Conservation (phyloP, 2,329 filamentous ascomycete genomes). For the Colletotrichum sojae region DNA sequence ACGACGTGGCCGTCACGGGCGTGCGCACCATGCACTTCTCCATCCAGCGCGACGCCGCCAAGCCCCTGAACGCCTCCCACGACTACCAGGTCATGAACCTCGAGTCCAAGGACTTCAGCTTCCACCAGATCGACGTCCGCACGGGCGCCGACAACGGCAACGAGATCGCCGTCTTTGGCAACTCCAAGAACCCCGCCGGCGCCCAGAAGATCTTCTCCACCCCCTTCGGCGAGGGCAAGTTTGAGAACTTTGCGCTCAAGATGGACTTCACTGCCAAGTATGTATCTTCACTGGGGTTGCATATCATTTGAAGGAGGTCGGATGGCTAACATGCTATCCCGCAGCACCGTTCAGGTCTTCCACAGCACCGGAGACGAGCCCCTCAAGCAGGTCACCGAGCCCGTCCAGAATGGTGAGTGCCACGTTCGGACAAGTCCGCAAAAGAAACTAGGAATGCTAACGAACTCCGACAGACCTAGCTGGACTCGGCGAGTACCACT, state of each 20-base stretch:
- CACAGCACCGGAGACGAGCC: conserved; percentile 56
- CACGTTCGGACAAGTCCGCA: background rate
- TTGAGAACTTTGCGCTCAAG: conserved; percentile 40
- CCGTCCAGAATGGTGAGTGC: conserved; percentile 52
- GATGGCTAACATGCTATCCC: background rate
- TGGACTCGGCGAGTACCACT: conserved; percentile 61
- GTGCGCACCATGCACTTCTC: conserved; percentile 62
- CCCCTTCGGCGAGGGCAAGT: conserved; percentile 37
- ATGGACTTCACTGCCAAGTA: conserved; percentile 37
- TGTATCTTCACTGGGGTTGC: conserved; percentile 11
- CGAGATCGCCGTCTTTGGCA: conserved; percentile 41
- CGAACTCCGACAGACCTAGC: conserved; percentile 31
- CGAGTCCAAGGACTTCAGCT: conserved; percentile 41
- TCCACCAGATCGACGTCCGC: conserved; percentile 41
- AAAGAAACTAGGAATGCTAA: background rate
- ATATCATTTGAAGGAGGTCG: background rate
- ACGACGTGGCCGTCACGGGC: conserved; percentile 57
- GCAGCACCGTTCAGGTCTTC: conserved; percentile 55
- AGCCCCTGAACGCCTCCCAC: conserved; percentile 60
- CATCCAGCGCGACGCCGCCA: conserved; percentile 56
- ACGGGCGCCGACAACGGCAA: conserved; percentile 54
- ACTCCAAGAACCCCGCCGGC: conserved; percentile 23
- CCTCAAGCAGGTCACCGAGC: conserved; percentile 54
- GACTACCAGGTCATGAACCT: conserved; percentile 55
- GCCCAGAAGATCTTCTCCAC: conserved; percentile 36